phyloP scores from a whole-genome alignment of 2,329 filamentous ascomycete species.

The Hypoxylon sp. region DNA sequence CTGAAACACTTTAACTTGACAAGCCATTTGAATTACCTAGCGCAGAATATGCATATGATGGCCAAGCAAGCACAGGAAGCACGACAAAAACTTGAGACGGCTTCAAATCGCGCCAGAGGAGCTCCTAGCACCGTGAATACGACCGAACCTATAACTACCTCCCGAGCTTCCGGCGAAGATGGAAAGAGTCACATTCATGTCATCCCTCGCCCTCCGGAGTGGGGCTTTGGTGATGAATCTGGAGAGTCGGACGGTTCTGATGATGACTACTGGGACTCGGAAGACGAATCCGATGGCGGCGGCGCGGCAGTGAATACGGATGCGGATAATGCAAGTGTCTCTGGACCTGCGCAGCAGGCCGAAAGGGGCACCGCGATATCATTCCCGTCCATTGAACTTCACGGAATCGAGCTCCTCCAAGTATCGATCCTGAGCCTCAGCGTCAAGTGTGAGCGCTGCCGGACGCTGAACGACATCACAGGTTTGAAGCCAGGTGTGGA shows the following conservation, averaged over 20 bases:
- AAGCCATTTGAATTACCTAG: conserved; percentile 80
- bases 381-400: conserved; percentile 81
- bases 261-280: conserved; percentile 61
- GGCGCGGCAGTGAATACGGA: conserved; percentile 55
- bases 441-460: conserved; percentile 84
- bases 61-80: conserved; percentile 65
- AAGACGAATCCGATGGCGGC: conserved; percentile 62
- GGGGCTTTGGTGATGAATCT: conserved; percentile 65
- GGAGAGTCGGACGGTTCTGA: conserved; percentile 60
- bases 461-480: conserved; percentile 76
- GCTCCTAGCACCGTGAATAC: not conserved
- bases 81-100: conserved; percentile 35
- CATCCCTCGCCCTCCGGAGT: conserved; percentile 83
- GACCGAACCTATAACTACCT: conserved; percentile 22
- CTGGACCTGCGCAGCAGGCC: conserved; percentile 56
- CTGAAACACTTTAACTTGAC: conserved; percentile 74
- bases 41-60: conserved; percentile 77
- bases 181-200: conserved; percentile 76
- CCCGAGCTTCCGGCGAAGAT: conserved; percentile 50
- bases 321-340: conserved; percentile 38
- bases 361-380: conserved; percentile 82
- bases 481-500: conserved; percentile 70
- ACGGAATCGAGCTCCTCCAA: conserved; percentile 82
- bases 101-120: not conserved
- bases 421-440: conserved; percentile 75